Evolutionary conservation across 345 rosid species (phyloP), one percentile per base, ranked within the genome.

Genomic region (Gynandropsis gynandra): DNA sequence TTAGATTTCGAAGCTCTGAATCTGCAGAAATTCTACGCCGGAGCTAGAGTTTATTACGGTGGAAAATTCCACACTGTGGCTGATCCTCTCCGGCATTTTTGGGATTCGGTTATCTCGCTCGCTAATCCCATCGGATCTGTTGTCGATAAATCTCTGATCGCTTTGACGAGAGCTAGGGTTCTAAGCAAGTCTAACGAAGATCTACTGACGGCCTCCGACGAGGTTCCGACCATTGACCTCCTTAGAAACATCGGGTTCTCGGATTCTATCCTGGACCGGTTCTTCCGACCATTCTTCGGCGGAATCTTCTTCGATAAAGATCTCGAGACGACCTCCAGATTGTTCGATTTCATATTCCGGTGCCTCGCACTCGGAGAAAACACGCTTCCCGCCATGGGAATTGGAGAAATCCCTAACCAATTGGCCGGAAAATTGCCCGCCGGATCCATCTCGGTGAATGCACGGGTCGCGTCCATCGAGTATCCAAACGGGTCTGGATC

Each of bases 331-430:
- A 83, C 83, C 11, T 86, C 97, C 1, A 78, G 88, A 52, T 66
- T 89, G 63, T 89, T 89, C 60, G 68, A 86, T 68, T 89, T 89
- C 33, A 52, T 89, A 12, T 89, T 89, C 79, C 80, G 83, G 63
- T 83, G 90, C 64, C 95, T 89, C 3, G 90, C 95, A 42, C 95
- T 89, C 7, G 97, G 97, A 10, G 80, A 86, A 10, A 89, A 83
- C 47, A 77, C 95, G 7, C 81, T 89, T 44, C 97, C 97, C 0
- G 81, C 85, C 2, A 67, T 59, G 48, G 97, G 97, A 40, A 89
- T 89, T 9, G 80, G 86, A 8, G 88, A 83, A 42, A 83, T 86
- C 38, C 81, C 95, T 0, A 58, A 71, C 16, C 95, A 89, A 49
- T 13, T 89, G 49, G 90, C 86, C 0, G 62, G 63, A 0, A 80